Evolutionary conservation across 179 eudicot genomes (phyloP).

Genomic region (Monotropa hypopitys): DNA sequence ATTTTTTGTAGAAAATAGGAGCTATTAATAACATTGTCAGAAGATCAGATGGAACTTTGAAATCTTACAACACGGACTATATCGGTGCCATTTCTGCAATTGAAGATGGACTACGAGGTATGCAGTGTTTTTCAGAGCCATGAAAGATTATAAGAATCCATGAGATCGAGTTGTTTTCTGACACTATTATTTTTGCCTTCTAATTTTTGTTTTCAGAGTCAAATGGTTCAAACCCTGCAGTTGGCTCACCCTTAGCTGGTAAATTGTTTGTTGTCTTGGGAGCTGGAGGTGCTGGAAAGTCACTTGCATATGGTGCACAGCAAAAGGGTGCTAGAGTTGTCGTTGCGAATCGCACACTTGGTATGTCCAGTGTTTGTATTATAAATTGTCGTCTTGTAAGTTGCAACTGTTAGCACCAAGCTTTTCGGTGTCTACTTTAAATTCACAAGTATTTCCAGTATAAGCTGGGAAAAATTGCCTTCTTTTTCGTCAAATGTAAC

Average conservation of each 20-base stretch:
- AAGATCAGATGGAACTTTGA: slow-evolving; percentile 48
- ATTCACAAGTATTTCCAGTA: neutral
- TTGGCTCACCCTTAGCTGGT: slow-evolving; percentile 64
- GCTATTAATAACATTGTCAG: slow-evolving; percentile 56
- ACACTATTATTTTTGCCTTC: neutral
- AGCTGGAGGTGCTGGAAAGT: slow-evolving; percentile 99
- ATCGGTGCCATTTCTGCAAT: slow-evolving; percentile 71
- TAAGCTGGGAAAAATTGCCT: neutral
- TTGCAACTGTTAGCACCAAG: neutral
- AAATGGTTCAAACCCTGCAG: slow-evolving; percentile 10
- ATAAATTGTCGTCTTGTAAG: neutral
- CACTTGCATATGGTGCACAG: slow-evolving; percentile 90
- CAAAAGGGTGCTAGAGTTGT: slow-evolving; percentile 73
- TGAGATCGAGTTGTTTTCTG: neutral
- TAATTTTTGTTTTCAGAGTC: slow-evolving; percentile 22
- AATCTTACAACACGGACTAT: slow-evolving; percentile 71
- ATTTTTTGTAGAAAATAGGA: slow-evolving; percentile 48
- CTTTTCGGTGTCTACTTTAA: neutral
- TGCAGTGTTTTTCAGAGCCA: slow-evolving; percentile 1
- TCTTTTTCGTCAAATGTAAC: neutral
- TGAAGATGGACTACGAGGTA: slow-evolving; percentile 58
- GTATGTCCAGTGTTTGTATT: slow-evolving; percentile 17
- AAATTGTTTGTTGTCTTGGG: slow-evolving; percentile 82
- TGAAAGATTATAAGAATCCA: neutral
- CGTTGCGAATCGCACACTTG: slow-evolving; percentile 72